Percentiles rank a stretch among this genome's conserved stretches.
Evolutionary conservation across 208 protist species (phyloP).

Genomic region (Crithidia fasciculata): DNA sequence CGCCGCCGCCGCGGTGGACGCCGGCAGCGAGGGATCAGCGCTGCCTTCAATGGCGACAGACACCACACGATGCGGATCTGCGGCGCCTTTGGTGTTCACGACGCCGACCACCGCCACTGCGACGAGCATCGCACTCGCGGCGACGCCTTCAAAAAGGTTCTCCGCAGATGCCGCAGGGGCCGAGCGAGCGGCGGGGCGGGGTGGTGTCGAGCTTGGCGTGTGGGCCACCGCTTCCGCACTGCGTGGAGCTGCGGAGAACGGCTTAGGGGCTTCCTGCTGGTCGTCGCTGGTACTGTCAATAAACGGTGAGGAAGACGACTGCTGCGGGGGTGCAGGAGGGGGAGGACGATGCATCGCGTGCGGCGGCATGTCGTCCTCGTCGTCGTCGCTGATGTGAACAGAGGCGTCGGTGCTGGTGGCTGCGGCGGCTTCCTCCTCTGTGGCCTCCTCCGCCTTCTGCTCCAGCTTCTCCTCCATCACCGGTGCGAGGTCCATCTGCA

Average conservation of each 20-base stretch:
- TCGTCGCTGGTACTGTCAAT: too few relatives aligned
- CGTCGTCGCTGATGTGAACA: slow-evolving; percentile 27
- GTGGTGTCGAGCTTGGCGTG: neutral
- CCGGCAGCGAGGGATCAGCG: neutral
- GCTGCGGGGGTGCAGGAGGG: neutral
- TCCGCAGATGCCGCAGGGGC: slow-evolving; percentile 8
- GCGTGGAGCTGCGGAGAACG: too few relatives aligned
- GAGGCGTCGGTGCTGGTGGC: slow-evolving; percentile 5
- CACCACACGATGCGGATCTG: slow-evolving; percentile 33
- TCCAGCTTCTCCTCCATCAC: slow-evolving; percentile 16
- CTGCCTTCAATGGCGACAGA: slow-evolving; percentile 2
- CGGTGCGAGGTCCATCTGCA: slow-evolving; percentile 42
- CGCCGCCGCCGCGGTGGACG: neutral
- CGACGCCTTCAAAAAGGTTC: slow-evolving; percentile 55
- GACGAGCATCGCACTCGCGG: slow-evolving; percentile 24
- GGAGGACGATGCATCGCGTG: slow-evolving; percentile 8
- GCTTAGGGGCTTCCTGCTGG: too few relatives aligned
- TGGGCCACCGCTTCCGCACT: neutral
- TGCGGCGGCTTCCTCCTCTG: neutral
- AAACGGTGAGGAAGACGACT: neutral
- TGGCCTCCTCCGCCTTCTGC: slow-evolving; percentile 9
- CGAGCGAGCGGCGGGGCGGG: too few relatives aligned
- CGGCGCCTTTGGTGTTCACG: slow-evolving; percentile 15
- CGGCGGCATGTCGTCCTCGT: slow-evolving; percentile 15
- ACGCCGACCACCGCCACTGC: slow-evolving; percentile 38